phyloP scores from a whole-genome alignment of 768 basidiomycete genomes.

The Auricularia cornea region DNA sequence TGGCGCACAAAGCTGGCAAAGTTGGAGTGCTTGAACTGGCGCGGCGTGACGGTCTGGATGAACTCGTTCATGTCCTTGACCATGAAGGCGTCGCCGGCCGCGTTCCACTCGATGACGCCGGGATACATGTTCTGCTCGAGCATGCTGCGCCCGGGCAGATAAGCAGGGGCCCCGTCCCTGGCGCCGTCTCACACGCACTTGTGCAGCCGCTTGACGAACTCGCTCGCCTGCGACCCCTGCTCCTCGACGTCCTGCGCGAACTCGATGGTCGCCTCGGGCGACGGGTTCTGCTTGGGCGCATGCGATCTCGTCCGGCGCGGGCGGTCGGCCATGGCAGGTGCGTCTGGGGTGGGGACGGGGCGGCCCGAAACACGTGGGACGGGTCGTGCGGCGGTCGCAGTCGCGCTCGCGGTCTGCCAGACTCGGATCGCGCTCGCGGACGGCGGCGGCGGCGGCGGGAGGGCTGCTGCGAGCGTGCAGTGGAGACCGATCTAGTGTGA shows the following conservation, averaged over 20 bases:
- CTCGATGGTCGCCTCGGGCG: background rate
- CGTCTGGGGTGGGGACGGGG: too few relatives aligned
- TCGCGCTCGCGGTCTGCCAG: too few relatives aligned
- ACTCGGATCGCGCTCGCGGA: too few relatives aligned
- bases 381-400: too few relatives aligned
- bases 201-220: constrained; percentile 26
- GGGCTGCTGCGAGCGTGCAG: too few relatives aligned
- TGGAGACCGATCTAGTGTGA: too few relatives aligned
- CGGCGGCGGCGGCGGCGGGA: too few relatives aligned
- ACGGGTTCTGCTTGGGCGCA: background rate
- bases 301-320: background rate
- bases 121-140: constrained; percentile 18
- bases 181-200: constrained; percentile 10
- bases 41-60: constrained; percentile 20
- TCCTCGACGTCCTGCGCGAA: background rate
- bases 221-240: constrained; percentile 8
- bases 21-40: constrained; percentile 48
- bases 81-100: constrained; percentile 19
- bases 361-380: too few relatives aligned
- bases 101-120: constrained; percentile 19
- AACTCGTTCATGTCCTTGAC: constrained; percentile 28
- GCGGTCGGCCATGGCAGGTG: background rate
- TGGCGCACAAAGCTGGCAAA: constrained; percentile 90
- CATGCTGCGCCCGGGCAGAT: constrained; percentile 15
- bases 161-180: too few relatives aligned